These are phyloP conservation scores for Pleochaeta shiraiana DNA, from an alignment of 2,329 filamentous ascomycete genomes.

Conservation along the genomic window DNA sequence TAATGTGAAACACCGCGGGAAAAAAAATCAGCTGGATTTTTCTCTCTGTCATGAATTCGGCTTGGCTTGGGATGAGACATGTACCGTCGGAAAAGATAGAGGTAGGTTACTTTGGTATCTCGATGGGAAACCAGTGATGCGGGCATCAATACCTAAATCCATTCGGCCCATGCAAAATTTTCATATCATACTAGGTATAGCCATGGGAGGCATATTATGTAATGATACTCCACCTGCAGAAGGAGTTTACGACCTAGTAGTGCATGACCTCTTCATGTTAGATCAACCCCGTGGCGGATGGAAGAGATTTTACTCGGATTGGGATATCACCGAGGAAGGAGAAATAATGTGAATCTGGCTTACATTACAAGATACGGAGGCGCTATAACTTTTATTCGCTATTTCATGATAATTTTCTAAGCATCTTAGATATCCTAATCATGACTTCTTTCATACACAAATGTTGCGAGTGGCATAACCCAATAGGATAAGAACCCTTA, in stretches of 20 bases:
- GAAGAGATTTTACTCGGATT: conserved; percentile 30
- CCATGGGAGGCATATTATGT: conserved; percentile 38
- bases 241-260: conserved; percentile 33
- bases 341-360: not conserved
- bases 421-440: no score
- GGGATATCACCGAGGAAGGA: conserved; percentile 16
- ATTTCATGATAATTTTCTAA: no score
- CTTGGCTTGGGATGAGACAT: conserved; percentile 30
- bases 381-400: no score
- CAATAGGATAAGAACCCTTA: no score
- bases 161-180: conserved; percentile 33
- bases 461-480: no score
- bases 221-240: conserved; percentile 27
- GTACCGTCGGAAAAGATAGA: conserved; percentile 17
- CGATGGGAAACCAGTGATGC: conserved; percentile 34
- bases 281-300: conserved; percentile 33
- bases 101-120: conserved; percentile 35
- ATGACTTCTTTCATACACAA: no score
- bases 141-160: conserved; percentile 27
- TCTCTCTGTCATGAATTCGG: conserved; percentile 31
- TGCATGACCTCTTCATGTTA: conserved; percentile 29
- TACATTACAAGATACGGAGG: no score
- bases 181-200: conserved; percentile 34
- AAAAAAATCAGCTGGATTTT: conserved; percentile 24
- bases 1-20: conserved; percentile 32